Conservation (phyloP, 2,329 filamentous ascomycete species). For the Alternaria hordeiaustralica region DNA sequence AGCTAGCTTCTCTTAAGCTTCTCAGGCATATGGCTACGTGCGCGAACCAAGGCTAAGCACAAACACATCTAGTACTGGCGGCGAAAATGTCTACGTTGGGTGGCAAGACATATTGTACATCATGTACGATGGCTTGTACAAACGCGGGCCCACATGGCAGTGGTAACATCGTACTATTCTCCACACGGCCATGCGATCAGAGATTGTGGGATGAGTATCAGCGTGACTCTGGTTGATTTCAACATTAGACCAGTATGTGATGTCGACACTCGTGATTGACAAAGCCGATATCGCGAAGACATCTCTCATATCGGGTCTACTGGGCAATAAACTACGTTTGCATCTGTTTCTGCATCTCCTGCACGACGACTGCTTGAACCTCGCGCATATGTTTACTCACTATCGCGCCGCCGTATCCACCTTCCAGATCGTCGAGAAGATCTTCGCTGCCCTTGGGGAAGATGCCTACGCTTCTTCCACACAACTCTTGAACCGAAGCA, state of each 20-base stretch:
- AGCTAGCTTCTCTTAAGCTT: neutral
- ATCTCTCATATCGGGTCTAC: neutral
- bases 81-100: neutral
- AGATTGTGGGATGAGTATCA: neutral
- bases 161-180: neutral
- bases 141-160: neutral
- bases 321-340: neutral
- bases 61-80: neutral
- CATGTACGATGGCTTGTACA: neutral
- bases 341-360: neutral
- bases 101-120: neutral
- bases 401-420: conserved; percentile 14
- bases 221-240: neutral
- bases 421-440: conserved; percentile 31
- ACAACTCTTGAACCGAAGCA: conserved; percentile 16
- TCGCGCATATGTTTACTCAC: conserved; percentile 15
- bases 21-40: neutral
- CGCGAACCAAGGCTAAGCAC: neutral
- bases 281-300: neutral
- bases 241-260: neutral
- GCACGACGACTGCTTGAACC: neutral
- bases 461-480: conserved; percentile 26
- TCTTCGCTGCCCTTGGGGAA: conserved; percentile 26
- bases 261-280: neutral
- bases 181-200: neutral